Base-by-base conservation (phyloP, 768 basidiomycete species). In the Kwoniella mangroviensis region DNA sequence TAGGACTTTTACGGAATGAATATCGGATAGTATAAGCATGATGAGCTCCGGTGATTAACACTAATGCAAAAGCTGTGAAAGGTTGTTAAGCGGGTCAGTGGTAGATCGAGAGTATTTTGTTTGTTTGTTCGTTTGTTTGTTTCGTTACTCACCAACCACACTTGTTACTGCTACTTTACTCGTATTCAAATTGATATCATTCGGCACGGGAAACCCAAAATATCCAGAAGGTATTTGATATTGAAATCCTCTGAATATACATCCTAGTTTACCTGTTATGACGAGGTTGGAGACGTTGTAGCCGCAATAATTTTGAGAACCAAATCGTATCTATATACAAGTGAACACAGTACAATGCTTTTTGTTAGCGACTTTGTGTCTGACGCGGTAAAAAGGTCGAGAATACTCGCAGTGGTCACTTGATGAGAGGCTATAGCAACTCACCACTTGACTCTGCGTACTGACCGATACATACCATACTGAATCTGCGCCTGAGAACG, bases 21-120 rank as follows among this genome's bases (percentile, higher is more conserved):
- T 80, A 80, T 53, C 76, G 64, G 55, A 80, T 76, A 24, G 70
- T 67, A 43, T 80, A 78, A 1, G 75, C 76, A 69, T 80, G 79
- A 49, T 72, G 71, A 0, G 68, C 4, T 9, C 72, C 75, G 4
- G 76, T 55, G 45, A 70, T 69, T 10, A 78, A 53, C 0, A 80
- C 76, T 17, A 80, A 51, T 0, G 65, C 61, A 65, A 78, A 80
- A 3, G 79, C 79, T 80, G 24, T 10, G 10, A 34, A 3, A 34
- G 5, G 11, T 17, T 13, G 11, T 15, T 28, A 15, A 49, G 1
- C 4, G 10, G 4, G 1, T 49, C 45, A 49, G 45, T 49, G 34
- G 34, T 34, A 7, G 34, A 34, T 34, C 9, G 34, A 34, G 34
- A 34, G 34, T 34, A 28, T 7, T 26, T 21, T 28, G 19, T 24